Evolutionary conservation across 257 asterid genomes (phyloP).

Genomic region (Fraxinus americana): DNA sequence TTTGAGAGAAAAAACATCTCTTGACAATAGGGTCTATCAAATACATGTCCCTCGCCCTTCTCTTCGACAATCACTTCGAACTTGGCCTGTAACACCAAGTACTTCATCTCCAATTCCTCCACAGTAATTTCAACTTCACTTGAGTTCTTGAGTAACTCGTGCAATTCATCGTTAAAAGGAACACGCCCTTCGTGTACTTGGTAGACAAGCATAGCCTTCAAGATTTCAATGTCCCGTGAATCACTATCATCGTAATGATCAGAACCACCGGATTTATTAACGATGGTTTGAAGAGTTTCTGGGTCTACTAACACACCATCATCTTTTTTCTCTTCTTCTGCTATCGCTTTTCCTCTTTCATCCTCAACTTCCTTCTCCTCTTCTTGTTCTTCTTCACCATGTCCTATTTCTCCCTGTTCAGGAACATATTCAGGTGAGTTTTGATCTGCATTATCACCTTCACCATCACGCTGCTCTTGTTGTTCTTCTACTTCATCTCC

Average conservation of each 20-base stretch:
- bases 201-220: neutral
- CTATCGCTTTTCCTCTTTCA: neutral
- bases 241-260: neutral
- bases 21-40: neutral
- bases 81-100: neutral
- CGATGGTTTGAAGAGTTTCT: neutral
- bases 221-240: neutral
- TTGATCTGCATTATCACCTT: neutral
- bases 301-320: neutral
- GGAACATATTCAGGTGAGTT: neutral
- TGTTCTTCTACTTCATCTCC: neutral
- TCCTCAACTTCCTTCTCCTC: neutral
- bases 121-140: neutral
- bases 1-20: neutral
- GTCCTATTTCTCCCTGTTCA: neutral
- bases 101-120: neutral
- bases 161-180: neutral
- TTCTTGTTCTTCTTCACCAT: neutral
- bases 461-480: neutral
- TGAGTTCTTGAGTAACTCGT: neutral
- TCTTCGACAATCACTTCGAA: neutral
- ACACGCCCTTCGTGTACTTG: neutral
- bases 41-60: neutral
- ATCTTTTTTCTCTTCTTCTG: neutral
- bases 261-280: neutral